Evolutionary conservation across 2,329 filamentous ascomycete genomes (phyloP).

Genomic region (Colletotrichum nymphaeae): DNA sequence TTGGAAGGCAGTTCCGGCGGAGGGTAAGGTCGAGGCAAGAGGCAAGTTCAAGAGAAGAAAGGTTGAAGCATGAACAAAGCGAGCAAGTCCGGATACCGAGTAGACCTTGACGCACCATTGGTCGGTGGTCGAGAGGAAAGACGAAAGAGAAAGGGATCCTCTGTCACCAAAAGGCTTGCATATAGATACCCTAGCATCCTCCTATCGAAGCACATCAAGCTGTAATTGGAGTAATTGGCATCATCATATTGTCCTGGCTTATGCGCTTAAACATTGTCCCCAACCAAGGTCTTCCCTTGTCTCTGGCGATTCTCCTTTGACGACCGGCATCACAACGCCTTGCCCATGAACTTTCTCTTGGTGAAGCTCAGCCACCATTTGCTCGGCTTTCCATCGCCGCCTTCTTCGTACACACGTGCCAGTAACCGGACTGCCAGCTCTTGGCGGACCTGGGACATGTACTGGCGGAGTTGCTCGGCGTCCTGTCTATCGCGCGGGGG

Average conservation of each 20-base stretch:
- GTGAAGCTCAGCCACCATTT: slow-evolving; percentile 99
- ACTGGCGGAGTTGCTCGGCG: slow-evolving; percentile 88
- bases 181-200: slow-evolving; percentile 28
- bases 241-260: slow-evolving; percentile 14
- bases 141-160: background rate
- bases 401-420: slow-evolving; percentile 86
- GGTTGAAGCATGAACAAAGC: slow-evolving; percentile 47
- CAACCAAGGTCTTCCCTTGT: background rate
- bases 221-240: slow-evolving; percentile 24
- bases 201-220: slow-evolving; percentile 6
- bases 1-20: slow-evolving; percentile 81
- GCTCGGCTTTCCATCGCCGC: slow-evolving; percentile 74
- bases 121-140: background rate
- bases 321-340: slow-evolving; percentile 71
- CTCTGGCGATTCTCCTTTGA: slow-evolving; percentile 3
- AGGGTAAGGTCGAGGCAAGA: slow-evolving; percentile 83
- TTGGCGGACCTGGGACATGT: slow-evolving; percentile 91
- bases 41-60: slow-evolving; percentile 83
- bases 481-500: slow-evolving; percentile 87
- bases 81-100: background rate
- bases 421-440: slow-evolving; percentile 87
- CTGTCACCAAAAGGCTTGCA: slow-evolving; percentile 10
- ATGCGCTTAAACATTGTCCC: slow-evolving; percentile 21
- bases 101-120: background rate
- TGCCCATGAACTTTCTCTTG: slow-evolving; percentile 99